Evolutionary conservation across 2,329 filamentous ascomycete genomes (phyloP).

Genomic region (Penicillium sclerotigenum): DNA sequence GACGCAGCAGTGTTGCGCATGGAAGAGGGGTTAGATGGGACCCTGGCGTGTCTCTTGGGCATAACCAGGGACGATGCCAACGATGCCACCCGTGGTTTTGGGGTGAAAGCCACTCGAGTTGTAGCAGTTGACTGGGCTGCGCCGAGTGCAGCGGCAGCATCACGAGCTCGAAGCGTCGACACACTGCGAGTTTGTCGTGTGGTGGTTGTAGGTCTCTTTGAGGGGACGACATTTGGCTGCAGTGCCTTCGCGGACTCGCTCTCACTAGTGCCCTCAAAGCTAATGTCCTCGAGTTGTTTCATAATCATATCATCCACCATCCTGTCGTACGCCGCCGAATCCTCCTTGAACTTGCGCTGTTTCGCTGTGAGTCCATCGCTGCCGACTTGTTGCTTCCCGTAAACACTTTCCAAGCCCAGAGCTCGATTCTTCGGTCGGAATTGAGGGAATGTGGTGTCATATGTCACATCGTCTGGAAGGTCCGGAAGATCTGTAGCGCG

Average conservation of each 20-base stretch:
- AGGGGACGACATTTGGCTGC: conserved; percentile 25
- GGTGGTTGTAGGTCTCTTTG: conserved; percentile 23
- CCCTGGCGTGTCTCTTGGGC: conserved; percentile 45
- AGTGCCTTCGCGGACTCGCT: conserved; percentile 39
- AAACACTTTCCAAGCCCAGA: conserved; percentile 51
- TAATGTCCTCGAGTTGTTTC: conserved; percentile 61
- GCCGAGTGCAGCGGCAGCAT: conserved; percentile 42
- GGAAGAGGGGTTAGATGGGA: conserved; percentile 49
- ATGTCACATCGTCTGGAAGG: conserved; percentile 44
- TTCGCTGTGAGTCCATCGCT: conserved; percentile 61
- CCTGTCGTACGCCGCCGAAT: conserved; percentile 60
- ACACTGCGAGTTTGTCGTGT: conserved; percentile 28
- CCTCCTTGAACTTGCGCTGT: conserved; percentile 67
- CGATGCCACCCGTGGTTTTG: conserved; percentile 37
- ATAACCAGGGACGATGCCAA: conserved; percentile 33
- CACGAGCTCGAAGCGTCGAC: conserved; percentile 41
- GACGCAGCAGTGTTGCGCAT: conserved; percentile 61
- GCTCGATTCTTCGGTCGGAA: conserved; percentile 55
- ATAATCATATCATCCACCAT: conserved; percentile 66
- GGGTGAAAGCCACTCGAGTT: conserved; percentile 29
- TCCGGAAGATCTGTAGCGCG: conserved; percentile 51
- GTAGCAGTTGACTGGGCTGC: conserved; percentile 31
- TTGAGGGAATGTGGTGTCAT: conserved; percentile 51
- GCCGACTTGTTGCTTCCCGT: conserved; percentile 47
- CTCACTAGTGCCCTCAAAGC: conserved; percentile 60